Evolutionary conservation across 1,284 basidiomycete species (phyloP).

Genomic region (Cutaneotrichosporon cavernicola): DNA sequence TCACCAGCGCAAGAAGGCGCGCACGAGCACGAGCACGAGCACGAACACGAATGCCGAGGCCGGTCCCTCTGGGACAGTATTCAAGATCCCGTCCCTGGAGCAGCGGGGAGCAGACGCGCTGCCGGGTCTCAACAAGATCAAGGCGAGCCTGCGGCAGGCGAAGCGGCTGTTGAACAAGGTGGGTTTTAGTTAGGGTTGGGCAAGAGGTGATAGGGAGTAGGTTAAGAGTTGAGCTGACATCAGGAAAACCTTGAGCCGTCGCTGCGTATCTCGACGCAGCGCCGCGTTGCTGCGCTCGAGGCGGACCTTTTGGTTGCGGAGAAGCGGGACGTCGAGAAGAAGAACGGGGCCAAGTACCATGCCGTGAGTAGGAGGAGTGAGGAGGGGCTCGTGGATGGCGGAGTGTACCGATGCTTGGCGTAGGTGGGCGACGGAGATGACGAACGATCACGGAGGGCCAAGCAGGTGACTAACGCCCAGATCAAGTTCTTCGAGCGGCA

Average conservation of each 20-base stretch:
- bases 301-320: slow-evolving; percentile 68
- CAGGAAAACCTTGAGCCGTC: slow-evolving; percentile 75
- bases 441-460: neutral
- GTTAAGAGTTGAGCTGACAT: neutral
- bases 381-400: neutral
- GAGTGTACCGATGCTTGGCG: no score
- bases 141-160: slow-evolving; percentile 73
- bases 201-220: neutral
- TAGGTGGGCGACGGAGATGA: no score
- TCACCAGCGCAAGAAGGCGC: slow-evolving; percentile 5
- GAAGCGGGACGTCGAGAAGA: slow-evolving; percentile 64
- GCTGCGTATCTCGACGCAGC: slow-evolving; percentile 71
- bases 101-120: slow-evolving; percentile 35
- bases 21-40: neutral
- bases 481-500: slow-evolving; percentile 86
- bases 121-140: slow-evolving; percentile 62
- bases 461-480: slow-evolving; percentile 24
- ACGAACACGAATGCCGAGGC: neutral
- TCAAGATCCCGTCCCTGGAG: slow-evolving; percentile 33
- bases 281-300: slow-evolving; percentile 70
- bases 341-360: slow-evolving; percentile 72
- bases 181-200: slow-evolving; percentile 62
- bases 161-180: slow-evolving; percentile 60
- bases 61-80: neutral
- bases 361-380: slow-evolving; percentile 53